Conservation (phyloP, 441 rosid species). For the Euphorbia celastroides region DNA sequence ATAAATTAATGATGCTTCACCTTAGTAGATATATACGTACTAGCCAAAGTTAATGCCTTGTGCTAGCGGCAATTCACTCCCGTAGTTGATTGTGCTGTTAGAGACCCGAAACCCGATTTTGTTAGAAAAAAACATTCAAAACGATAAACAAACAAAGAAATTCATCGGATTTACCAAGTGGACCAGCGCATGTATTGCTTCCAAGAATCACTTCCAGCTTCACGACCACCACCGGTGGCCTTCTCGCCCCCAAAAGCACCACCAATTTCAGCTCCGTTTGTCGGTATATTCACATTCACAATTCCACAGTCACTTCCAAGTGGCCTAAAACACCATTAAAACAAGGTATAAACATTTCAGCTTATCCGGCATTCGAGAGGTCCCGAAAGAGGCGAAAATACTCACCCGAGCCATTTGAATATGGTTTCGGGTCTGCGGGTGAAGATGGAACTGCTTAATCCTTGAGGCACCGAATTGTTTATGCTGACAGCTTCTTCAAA, state of each 20-base stretch:
- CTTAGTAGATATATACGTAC: constrained; percentile 1
- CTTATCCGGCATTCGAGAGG: background rate
- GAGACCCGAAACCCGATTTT: background rate
- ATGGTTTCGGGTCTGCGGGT: constrained; percentile 69
- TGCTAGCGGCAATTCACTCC: constrained; percentile 88
- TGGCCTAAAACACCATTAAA: constrained; percentile 43
- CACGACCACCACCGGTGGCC: constrained; percentile 96
- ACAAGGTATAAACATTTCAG: background rate
- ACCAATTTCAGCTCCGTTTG: constrained; percentile 98
- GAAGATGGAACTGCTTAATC: constrained; percentile 90
- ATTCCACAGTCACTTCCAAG: constrained; percentile 95
- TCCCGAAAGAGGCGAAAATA: background rate
- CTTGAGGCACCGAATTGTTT: constrained; percentile 95
- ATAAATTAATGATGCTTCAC: constrained; percentile 7
- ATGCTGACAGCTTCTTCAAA: constrained; percentile 80
- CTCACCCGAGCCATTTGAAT: constrained; percentile 91
- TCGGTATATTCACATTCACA: constrained; percentile 92
- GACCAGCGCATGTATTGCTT: constrained; percentile 98
- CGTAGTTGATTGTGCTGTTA: constrained; percentile 85
- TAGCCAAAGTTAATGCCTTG: constrained; percentile 97
- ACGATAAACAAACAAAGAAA: background rate
- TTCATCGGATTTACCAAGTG: constrained; percentile 58
- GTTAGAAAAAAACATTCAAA: background rate
- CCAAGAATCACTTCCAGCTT: constrained; percentile 99
- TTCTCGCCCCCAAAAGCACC: constrained; percentile 98